A percentile compares a stretch with the other conserved stretches of the same genome.
Evolutionary conservation across 2,329 filamentous ascomycete genomes (phyloP).

Genomic region (Xylariaceae sp.): DNA sequence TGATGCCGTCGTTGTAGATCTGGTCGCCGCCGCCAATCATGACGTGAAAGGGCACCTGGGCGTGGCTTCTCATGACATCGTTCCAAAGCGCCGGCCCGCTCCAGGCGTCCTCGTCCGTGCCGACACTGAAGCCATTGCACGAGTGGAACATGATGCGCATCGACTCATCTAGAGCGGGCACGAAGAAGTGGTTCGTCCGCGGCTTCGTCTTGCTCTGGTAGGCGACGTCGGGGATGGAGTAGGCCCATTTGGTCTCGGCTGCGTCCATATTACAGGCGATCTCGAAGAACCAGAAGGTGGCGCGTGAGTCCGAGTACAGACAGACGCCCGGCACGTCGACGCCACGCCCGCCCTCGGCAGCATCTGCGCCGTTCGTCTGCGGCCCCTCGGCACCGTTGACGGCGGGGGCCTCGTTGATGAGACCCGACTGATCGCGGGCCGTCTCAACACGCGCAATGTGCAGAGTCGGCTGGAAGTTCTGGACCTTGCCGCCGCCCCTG

Average conservation of each 20-base stretch:
- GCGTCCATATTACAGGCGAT: conserved; percentile 67
- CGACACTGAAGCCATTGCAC: conserved; percentile 92
- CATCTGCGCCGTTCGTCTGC: conserved; percentile 25
- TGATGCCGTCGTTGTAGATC: conserved; percentile 91
- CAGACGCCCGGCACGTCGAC: conserved; percentile 43
- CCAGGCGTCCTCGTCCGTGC: conserved; percentile 65
- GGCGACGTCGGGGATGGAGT: conserved; percentile 60
- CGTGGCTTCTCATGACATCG: conserved; percentile 79
- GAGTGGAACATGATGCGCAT: conserved; percentile 99
- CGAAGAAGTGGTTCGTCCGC: conserved; percentile 66
- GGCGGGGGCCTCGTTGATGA: conserved; percentile 21
- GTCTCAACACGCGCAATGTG: conserved; percentile 36
- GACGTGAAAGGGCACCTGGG: conserved; percentile 79
- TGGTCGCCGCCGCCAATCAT: conserved; percentile 94
- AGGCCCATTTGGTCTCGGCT: conserved; percentile 69
- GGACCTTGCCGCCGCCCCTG: conserved; percentile 56
- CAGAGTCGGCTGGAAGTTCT: conserved; percentile 52
- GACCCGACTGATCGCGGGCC: conserved; percentile 15
- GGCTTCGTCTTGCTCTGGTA: conserved; percentile 51
- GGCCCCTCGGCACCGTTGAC: conserved; percentile 21
- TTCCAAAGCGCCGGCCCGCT: conserved; percentile 93
- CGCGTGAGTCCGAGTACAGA: conserved; percentile 57
- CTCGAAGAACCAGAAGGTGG: conserved; percentile 93
- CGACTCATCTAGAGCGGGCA: conserved; percentile 72
- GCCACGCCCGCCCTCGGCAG: conserved; percentile 33